Base-by-base conservation (phyloP, 2,329 filamentous ascomycete genomes). In the Corynespora cassiicola region DNA sequence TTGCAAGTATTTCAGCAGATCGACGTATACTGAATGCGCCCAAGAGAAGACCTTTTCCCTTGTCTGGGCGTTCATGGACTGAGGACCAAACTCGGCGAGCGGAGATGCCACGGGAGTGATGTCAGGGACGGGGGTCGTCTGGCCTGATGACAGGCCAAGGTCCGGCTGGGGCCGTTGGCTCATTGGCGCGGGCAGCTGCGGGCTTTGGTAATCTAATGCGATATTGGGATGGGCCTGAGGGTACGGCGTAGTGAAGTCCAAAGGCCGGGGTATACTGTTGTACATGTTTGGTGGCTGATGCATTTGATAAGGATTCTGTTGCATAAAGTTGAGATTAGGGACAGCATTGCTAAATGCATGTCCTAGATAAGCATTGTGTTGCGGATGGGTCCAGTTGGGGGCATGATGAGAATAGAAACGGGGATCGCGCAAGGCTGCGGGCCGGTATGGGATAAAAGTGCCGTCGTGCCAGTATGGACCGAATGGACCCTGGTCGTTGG, bases 1-100 rank as follows among this genome's bases (percentile, higher is more conserved):
- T 41, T 77, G 73, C 5, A 77, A 64, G 52, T 69, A 75, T 27
- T 64, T 74, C 28, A 77, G 63, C 11, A 76, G 65, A 36, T 77
- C 73, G 26, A 75, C 65, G 43, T 77, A 78, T 16, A 75, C 72
- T 21, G 72, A 67, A 45, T 72, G 63, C 11, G 68, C 72, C 72
- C 70, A 73, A 14, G 65, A 65, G 56, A 74, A 77, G 11, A 72
- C 68, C 36, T 61, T 67, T 41, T 77, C 75, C 21, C 72, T 59
- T 29, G 66, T 64, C 35, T 68, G 65, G 3, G 65, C 71, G 48
- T 73, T 72, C 5, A 62, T 58, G 11, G 72, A 73, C n/a, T 65
- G 59, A 3, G 69, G 49, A 2, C 68, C 69, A 39, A 66, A 73
- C 23, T 75, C 73, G 16, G 54, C 27, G 10, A 58, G 42, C 1